Evolutionary conservation across 371 early-diverging fungal species (phyloP), one percentile per base, ranked within the genome.

Genomic region (Mycotypha africana): DNA sequence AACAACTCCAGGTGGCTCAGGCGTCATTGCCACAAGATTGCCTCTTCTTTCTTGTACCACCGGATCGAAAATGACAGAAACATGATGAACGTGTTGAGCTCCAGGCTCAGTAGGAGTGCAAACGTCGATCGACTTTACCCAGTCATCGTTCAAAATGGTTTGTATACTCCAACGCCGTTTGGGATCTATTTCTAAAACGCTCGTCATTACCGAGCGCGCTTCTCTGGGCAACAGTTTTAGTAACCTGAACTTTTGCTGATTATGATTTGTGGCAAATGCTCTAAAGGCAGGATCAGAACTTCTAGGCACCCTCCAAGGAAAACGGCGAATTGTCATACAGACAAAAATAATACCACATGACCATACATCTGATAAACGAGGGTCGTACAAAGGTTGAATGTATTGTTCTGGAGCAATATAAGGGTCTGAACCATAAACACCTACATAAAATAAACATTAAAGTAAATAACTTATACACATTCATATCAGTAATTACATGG

Each of bases 241-340:
- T 6, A 78, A 50, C 28, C 76, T 65, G 38, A 48, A 49, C 41
- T 70, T 54, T 44, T 73, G 66, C 25, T 63, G 68, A 16, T 62
- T 52, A 20, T 61, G 58, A 22, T 67, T 67, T n/a, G 67, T 60
- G 9, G 61, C 64, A 48, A 47, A 75, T n/a, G 76, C 67, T 17
- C 62, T 62, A 46, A 69, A 74, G 0, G 79, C 72, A 0, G 65
- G 78, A 50, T 85, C 85, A 4, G 53, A 50, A 17, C 64, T 65
- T 9, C 56, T 48, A 19, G 70, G 69, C 6, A 76, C 66, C 42
- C 77, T 63, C 88, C 88, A 88, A 15, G 88, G 88, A 45, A 86
- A 84, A 25, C 78, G 75, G 16, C 74, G 61, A 38, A 78, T 73
- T 10, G 68, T 77, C 82, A 88, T 82, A 37, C 86, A 85, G 37